Conservation (phyloP, 1,284 basidiomycete genomes). For the Mycosarcoma mackinlayi region DNA sequence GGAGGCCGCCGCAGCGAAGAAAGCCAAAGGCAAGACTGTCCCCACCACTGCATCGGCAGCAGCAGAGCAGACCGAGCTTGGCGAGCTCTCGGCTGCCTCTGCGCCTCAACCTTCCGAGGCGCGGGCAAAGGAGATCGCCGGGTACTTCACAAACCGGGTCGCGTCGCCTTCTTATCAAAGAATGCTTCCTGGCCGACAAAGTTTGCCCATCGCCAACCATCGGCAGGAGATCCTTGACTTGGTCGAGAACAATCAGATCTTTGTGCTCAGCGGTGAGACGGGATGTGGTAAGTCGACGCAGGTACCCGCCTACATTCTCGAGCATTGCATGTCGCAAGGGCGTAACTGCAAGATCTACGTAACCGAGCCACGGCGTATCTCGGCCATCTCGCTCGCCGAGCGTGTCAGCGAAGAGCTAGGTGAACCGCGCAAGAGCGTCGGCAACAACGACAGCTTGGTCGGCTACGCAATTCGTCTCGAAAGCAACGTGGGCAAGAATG, state of each 20-base stretch:
- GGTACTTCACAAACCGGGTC: conserved; percentile 34
- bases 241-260: conserved; percentile 82
- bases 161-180: conserved; percentile 75
- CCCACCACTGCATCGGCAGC: conserved; percentile 12
- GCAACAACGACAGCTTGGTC: conserved; percentile 82
- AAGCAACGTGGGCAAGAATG: conserved; percentile 73
- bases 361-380: conserved; percentile 95
- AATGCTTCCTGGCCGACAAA: conserved; percentile 84
- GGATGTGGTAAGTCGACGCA: conserved; percentile 99
- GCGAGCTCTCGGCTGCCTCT: conserved; percentile 47
- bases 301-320: conserved; percentile 92
- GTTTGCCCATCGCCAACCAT: conserved; percentile 88
- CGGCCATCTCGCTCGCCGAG: conserved; percentile 95
- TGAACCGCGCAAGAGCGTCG: conserved; percentile 83
- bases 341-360: conserved; percentile 91
- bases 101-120: conserved; percentile 38
- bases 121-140: conserved; percentile 35
- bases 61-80: conserved; percentile 37
- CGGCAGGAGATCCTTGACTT: conserved; percentile 79
- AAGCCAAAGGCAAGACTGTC: conserved; percentile 41
- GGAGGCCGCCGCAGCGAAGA: conserved; percentile 47
- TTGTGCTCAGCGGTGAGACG: conserved; percentile 96
- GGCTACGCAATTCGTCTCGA: conserved; percentile 96
- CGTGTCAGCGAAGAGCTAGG: conserved; percentile 94
- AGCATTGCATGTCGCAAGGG: conserved; percentile 85